These are phyloP conservation scores for Arthrobotrys musiformis DNA, from an alignment of 2,329 filamentous ascomycete species.

Conservation along the genomic window DNA sequence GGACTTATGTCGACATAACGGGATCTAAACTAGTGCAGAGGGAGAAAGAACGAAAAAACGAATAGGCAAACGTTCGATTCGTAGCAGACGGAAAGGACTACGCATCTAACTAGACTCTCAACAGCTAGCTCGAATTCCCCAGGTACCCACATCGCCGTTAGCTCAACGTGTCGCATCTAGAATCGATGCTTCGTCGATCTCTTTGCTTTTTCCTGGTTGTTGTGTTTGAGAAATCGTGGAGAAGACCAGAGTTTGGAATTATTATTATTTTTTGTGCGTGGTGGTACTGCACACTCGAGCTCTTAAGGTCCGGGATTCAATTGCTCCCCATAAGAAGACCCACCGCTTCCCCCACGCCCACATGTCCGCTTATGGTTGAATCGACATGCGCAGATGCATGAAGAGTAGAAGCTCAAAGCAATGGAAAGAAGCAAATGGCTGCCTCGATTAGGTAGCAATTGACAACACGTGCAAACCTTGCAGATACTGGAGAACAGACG, in stretches of 20 bases:
- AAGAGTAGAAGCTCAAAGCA: constrained; percentile 7
- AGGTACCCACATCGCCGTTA: constrained; percentile 41
- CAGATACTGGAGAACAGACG: constrained; percentile 19
- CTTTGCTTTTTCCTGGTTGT: constrained; percentile 45
- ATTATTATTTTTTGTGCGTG: no score
- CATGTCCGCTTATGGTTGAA: constrained; percentile 21
- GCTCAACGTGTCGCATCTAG: constrained; percentile 54
- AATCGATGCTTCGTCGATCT: constrained; percentile 53
- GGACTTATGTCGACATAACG: constrained; percentile 18
- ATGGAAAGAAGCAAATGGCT: constrained; percentile 20
- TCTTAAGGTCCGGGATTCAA: constrained; percentile 25
- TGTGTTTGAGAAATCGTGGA: constrained; percentile 8
- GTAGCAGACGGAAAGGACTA: constrained; percentile 1
- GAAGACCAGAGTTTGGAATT: neutral
- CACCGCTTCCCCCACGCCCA: constrained; percentile 12
- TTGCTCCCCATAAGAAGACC: neutral
- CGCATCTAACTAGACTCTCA: constrained; percentile 27
- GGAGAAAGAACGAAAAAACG: neutral
- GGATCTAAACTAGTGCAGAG: constrained; percentile 12
- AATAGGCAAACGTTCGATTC: constrained; percentile 1
- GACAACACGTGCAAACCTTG: constrained; percentile 51
- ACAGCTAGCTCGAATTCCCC: constrained; percentile 33
- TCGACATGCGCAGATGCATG: constrained; percentile 13
- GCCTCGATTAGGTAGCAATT: constrained; percentile 48
- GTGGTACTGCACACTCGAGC: constrained; percentile 46